phyloP scores from a whole-genome alignment of 78 protist species.

The Polysphondylium violaceum region DNA sequence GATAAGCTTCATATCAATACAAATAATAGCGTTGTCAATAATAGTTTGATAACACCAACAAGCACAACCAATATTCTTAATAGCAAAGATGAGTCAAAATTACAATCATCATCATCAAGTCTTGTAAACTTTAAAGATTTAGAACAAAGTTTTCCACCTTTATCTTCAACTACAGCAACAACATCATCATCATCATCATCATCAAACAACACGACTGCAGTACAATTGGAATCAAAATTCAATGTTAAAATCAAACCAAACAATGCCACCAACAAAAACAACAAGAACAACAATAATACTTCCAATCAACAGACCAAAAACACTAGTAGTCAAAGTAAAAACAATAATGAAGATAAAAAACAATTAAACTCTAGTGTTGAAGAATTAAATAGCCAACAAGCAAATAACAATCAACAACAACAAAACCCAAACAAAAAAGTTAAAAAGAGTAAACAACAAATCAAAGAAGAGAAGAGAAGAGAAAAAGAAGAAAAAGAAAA shows the following conservation, averaged over 20 bases:
- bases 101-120: slow-evolving; percentile 2
- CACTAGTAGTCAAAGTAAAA: too few species aligned
- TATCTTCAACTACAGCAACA: slow-evolving; percentile 6
- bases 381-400: background rate
- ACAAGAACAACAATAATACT: background rate
- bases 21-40: background rate
- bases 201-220: background rate
- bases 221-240: background rate
- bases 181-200: slow-evolving; percentile 1
- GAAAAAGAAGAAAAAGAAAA: slow-evolving; percentile 48
- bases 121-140: background rate
- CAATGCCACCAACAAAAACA: background rate
- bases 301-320: background rate
- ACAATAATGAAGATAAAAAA: background rate
- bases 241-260: background rate
- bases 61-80: background rate
- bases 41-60: background rate
- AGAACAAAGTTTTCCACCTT: slow-evolving; percentile 15
- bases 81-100: background rate
- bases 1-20: too few species aligned
- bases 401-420: slow-evolving; percentile 1
- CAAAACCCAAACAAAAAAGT: slow-evolving; percentile 6
- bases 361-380: background rate
- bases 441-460: slow-evolving; percentile 20
- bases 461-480: slow-evolving; percentile 53